Evolutionary conservation across 1,284 basidiomycete genomes (phyloP).

Genomic region (Puccinia novopanici): DNA sequence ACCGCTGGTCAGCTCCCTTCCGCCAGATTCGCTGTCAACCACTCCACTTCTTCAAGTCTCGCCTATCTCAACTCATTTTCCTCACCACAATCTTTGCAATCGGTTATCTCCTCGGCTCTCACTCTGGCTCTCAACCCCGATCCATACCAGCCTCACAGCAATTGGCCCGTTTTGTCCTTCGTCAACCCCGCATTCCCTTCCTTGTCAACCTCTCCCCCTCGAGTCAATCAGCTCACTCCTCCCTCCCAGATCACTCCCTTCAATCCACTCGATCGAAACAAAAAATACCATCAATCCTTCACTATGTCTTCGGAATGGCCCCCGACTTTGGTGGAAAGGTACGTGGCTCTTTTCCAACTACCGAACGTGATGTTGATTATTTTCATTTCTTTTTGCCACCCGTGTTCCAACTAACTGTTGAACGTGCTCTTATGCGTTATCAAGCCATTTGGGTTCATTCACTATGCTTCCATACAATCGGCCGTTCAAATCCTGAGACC

Average conservation of each 20-base stretch:
- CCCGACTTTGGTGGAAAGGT: constrained; percentile 50
- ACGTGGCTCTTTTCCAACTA: too few species aligned
- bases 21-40: neutral
- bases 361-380: too few species aligned
- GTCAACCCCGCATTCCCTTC: constrained; percentile 27
- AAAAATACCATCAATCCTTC: constrained; percentile 35
- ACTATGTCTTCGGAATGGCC: constrained; percentile 47
- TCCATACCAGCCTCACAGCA: constrained; percentile 17
- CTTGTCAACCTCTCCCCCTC: constrained; percentile 8
- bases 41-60: constrained; percentile 18
- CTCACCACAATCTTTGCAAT: constrained; percentile 11
- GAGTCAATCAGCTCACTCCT: neutral
- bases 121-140: neutral
- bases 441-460: constrained; percentile 60
- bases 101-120: constrained; percentile 34
- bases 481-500: constrained; percentile 61
- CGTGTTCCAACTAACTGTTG: neutral
- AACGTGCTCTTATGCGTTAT: neutral
- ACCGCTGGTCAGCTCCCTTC: neutral
- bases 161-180: constrained; percentile 12
- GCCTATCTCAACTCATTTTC: neutral
- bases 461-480: constrained; percentile 61
- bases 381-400: too few species aligned
- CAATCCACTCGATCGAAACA: neutral
- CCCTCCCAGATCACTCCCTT: neutral